Evolutionary conservation across 352 stramenopile species (phyloP).

Genomic region (Aphanomyces invadans): DNA sequence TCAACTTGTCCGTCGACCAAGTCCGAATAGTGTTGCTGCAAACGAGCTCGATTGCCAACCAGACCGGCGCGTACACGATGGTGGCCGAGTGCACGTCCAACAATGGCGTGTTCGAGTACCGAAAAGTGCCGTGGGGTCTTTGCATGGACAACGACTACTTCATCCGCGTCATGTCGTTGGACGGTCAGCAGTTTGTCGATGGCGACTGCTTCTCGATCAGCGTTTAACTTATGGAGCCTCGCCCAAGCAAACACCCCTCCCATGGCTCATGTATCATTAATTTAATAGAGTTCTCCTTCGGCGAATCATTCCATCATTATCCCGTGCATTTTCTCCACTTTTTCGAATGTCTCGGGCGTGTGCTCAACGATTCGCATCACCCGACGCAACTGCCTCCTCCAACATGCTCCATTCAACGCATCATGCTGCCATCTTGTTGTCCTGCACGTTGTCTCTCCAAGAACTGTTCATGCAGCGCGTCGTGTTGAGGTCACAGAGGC

Average conservation of each 20-base stretch:
- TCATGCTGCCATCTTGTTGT: too few species aligned
- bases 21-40: conserved; percentile 21
- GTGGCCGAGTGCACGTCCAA: conserved; percentile 54
- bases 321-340: too few species aligned
- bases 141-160: conserved; percentile 64
- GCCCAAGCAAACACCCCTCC: neutral
- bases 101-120: conserved; percentile 59
- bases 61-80: conserved; percentile 31
- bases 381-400: too few species aligned
- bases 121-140: conserved; percentile 75
- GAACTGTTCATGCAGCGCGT: too few species aligned
- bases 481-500: too few species aligned
- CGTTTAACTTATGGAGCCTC: conserved; percentile 13
- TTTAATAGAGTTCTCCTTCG: conserved; percentile 2
- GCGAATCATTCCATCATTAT: neutral
- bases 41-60: conserved; percentile 19
- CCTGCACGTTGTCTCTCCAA: too few species aligned
- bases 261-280: conserved; percentile 2
- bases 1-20: conserved; percentile 9
- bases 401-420: too few species aligned
- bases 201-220: conserved; percentile 9
- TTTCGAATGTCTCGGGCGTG: too few species aligned
- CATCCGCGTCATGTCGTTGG: conserved; percentile 36
- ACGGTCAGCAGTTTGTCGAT: conserved; percentile 10
- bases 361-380: too few species aligned